phyloP scores from a whole-genome alignment of 208 protist genomes.

The Jaenimonas drosophilae region DNA sequence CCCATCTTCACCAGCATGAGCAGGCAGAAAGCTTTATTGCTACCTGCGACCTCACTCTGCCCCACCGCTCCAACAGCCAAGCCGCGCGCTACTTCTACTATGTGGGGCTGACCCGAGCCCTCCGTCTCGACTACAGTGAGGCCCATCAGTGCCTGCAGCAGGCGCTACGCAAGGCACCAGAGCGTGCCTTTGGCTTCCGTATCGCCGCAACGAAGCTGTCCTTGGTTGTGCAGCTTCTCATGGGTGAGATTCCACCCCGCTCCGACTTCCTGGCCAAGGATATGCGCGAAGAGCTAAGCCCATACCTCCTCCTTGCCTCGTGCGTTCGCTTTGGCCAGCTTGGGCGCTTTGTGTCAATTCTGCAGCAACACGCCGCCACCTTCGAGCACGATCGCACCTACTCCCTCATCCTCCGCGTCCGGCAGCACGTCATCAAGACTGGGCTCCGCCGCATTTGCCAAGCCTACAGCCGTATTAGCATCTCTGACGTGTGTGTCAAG shows the following conservation, averaged over 20 bases:
- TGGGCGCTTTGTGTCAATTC: constrained; percentile 84
- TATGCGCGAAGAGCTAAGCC: constrained; percentile 80
- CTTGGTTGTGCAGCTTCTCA: constrained; percentile 95
- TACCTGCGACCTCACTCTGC: constrained; percentile 69
- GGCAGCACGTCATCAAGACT: constrained; percentile 97
- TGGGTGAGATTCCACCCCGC: constrained; percentile 96
- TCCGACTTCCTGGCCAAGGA: constrained; percentile 83
- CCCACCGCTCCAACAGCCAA: constrained; percentile 87
- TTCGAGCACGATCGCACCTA: constrained; percentile 95
- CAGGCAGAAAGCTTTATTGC: constrained; percentile 78
- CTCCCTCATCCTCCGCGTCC: constrained; percentile 93
- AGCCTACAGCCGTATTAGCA: constrained; percentile 96
- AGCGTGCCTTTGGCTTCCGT: constrained; percentile 91
- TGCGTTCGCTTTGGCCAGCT: constrained; percentile 94
- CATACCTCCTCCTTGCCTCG: constrained; percentile 94
- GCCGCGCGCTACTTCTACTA: constrained; percentile 95
- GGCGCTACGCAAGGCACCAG: constrained; percentile 95
- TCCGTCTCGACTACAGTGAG: constrained; percentile 95
- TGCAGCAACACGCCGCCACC: constrained; percentile 79
- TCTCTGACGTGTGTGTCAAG: constrained; percentile 93
- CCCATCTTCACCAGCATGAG: constrained; percentile 62
- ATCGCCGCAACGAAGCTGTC: constrained; percentile 90
- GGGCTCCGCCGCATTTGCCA: constrained; percentile 95
- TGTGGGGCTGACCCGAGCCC: constrained; percentile 91
- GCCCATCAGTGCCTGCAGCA: constrained; percentile 90